Evolutionary conservation across 768 basidiomycete genomes (phyloP), one percentile per base, ranked within the genome.

Genomic region (Kwoniella bestiolae): DNA sequence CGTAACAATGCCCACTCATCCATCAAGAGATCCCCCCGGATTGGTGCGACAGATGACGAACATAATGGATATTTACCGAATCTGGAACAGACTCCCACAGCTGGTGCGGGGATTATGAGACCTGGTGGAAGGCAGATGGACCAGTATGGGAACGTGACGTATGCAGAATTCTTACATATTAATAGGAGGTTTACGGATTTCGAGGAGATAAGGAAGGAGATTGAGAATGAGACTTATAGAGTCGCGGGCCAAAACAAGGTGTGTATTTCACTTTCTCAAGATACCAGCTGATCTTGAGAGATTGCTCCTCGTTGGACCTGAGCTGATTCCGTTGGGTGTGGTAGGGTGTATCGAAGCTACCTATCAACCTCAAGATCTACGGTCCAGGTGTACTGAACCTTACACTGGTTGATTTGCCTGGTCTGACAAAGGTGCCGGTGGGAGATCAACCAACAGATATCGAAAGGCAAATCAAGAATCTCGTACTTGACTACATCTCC

Each of bases 121-220:
- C 73, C 71, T 23, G 73, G 71, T 34, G 75, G 75, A 14, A 67
- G 63, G 46, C 62, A 59, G 11, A 72, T 76, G 69, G 68, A 69
- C 25, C 57, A 60, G 6, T 65, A 64, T 34, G 60, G 63, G 2
- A 78, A 78, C 41, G 77, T 87, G 0, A 95, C 97, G 85, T 98
- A 94, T 89, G 95, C 88, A 49, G 96, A 98, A 81, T 99, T 99
- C 82, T 86, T 98, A 29, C 96, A 99, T 80, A 85, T 95, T 61
- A 94, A 97, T 86, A 92, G 91, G 79, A 87, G 91, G 44, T 97
- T 94, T 83, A 94, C 92, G n/a, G 95, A 98, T 78, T 98, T 94
- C 76, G 84, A 86, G 49, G 95, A 98, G 74, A 90, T 98, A 69
- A 86, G 95, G 44, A 90, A 89, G 70, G 96, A 99, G 83, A 99